These are phyloP conservation scores for Lasiosphaeria ovina DNA, from an alignment of 495 filamentous ascomycete species.

Conservation along the genomic window DNA sequence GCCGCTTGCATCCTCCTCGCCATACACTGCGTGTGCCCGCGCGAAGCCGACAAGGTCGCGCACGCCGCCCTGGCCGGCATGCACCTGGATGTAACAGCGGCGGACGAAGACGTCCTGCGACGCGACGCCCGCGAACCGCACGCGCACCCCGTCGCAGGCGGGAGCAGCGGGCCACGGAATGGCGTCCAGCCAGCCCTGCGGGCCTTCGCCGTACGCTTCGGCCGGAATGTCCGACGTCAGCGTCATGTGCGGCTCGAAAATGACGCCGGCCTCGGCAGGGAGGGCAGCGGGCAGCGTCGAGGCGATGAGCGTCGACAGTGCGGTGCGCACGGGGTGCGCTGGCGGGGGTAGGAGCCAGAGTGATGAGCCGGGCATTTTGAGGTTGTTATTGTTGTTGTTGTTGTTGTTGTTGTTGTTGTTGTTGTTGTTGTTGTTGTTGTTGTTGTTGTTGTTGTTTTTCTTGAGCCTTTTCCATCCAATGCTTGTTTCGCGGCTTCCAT, in stretches of 20 bases:
- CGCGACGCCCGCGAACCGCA: conserved; percentile 22
- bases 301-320: conserved; percentile 26
- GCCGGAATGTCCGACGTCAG: conserved; percentile 28
- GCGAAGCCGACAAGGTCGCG: conserved; percentile 20
- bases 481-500: too few species aligned
- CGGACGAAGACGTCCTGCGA: conserved; percentile 28
- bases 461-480: too few species aligned
- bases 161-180: conserved; percentile 12
- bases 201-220: conserved; percentile 15
- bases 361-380: conserved; percentile 29
- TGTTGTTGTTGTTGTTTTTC: too few species aligned
- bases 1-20: conserved; percentile 10
- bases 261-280: conserved; percentile 18
- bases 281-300: conserved; percentile 24
- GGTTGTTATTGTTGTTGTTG: neutral
- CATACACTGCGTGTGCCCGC: conserved; percentile 24
- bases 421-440: too few species aligned
- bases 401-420: too few species aligned
- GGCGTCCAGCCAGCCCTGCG: conserved; percentile 29
- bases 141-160: conserved; percentile 1
- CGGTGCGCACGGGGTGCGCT: conserved; percentile 21
- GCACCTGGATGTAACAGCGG: conserved; percentile 29
- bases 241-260: conserved; percentile 32
- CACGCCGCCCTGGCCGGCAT: conserved; percentile 23
- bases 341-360: conserved; percentile 34